phyloP scores from a whole-genome alignment of 1,284 basidiomycete species.

The Cryptococcus sp. region DNA sequence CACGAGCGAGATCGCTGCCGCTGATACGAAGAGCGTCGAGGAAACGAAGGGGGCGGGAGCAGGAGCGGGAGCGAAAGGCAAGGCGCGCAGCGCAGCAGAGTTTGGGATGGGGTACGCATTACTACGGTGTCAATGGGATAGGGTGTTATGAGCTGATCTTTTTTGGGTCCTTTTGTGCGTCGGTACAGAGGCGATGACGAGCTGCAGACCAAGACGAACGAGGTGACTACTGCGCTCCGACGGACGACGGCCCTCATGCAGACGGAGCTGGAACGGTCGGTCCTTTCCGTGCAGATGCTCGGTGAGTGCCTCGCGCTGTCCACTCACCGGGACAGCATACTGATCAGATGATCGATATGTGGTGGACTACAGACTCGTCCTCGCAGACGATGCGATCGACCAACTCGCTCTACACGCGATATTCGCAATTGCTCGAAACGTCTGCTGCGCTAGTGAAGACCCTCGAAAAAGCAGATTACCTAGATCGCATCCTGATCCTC shows the following conservation, averaged over 20 bases:
- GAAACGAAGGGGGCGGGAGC: constrained; percentile 9
- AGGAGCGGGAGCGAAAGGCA: constrained; percentile 15
- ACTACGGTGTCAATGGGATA: background rate
- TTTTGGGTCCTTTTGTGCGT: background rate
- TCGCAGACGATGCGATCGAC: constrained; percentile 73
- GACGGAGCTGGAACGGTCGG: constrained; percentile 82
- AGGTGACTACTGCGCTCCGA: constrained; percentile 82
- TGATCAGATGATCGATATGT: background rate
- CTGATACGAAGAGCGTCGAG: constrained; percentile 2
- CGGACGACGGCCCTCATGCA: constrained; percentile 84
- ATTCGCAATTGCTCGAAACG: constrained; percentile 70
- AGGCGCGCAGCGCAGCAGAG: constrained; percentile 17
- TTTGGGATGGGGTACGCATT: constrained; percentile 24
- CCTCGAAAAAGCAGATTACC: constrained; percentile 83
- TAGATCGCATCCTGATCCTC: constrained; percentile 83
- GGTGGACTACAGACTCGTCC: constrained; percentile 64
- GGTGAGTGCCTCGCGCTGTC: constrained; percentile 57
- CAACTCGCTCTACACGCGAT: constrained; percentile 73
- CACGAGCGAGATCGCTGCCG: constrained; percentile 25
- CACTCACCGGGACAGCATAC: background rate
- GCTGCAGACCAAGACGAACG: constrained; percentile 80
- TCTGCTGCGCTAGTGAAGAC: constrained; percentile 80
- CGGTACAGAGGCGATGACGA: constrained; percentile 68
- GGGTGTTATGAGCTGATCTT: background rate
- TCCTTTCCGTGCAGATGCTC: constrained; percentile 79